A percentile compares a stretch with the other conserved stretches of the same genome.
Conservation (phyloP, 257 asterid species). For the Craterostigma plantagineum region DNA sequence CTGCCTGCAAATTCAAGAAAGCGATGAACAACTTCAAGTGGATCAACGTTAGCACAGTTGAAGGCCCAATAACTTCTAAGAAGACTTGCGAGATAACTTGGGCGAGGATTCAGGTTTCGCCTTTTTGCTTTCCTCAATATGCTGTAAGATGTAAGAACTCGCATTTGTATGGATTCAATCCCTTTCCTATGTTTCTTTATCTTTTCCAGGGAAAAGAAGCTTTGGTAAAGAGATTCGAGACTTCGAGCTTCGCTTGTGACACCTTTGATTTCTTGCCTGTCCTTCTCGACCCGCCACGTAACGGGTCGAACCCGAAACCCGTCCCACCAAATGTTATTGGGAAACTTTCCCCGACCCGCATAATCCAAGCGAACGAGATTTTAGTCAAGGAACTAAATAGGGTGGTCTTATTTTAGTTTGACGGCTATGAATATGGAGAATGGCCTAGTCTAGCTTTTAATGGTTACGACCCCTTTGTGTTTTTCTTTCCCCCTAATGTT, state of each 20-base stretch:
- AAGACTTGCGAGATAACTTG: conserved; percentile 26
- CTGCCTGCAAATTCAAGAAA: conserved; percentile 14
- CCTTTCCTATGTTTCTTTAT: not conserved
- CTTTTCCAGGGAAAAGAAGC: conserved; percentile 17
- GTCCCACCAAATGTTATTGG: conserved; percentile 19
- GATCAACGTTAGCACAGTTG: not conserved
- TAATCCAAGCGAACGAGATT: too few relatives aligned
- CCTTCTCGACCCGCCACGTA: conserved; percentile 21
- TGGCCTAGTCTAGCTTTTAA: too few relatives aligned
- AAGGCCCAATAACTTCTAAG: conserved; percentile 1
- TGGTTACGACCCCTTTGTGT: too few relatives aligned
- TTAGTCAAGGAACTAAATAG: too few relatives aligned
- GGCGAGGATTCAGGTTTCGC: conserved; percentile 39
- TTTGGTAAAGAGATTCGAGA: conserved; percentile 4
- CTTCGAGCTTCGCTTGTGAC: conserved; percentile 9
- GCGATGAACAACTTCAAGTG: conserved; percentile 14
- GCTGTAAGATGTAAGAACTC: too few relatives aligned
- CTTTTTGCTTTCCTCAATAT: not conserved
- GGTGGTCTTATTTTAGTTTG: too few relatives aligned
- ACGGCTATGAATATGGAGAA: too few relatives aligned
- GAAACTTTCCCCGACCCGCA: not conserved
- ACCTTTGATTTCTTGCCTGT: conserved; percentile 21
- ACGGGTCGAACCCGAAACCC: conserved; percentile 18
- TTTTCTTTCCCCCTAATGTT: too few relatives aligned
- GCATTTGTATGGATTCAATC: too few relatives aligned